Conservation (phyloP, 179 eudicot genomes). For the Beta macrorhiza region DNA sequence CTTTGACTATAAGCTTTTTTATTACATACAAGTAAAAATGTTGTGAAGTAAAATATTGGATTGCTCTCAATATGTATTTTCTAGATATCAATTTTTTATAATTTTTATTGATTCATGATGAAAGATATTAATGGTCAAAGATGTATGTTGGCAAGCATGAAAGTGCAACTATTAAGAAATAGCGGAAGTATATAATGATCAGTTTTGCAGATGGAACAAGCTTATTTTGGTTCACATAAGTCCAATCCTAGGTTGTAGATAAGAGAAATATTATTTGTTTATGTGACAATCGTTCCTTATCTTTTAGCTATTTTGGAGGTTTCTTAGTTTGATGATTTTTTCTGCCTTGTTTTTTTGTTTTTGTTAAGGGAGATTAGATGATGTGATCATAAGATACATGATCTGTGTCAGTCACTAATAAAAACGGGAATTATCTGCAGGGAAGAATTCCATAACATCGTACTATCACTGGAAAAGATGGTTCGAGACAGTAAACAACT, state of each 20-base stretch:
- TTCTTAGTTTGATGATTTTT: not conserved
- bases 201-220: not conserved
- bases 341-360: not conserved
- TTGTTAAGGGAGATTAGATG: not conserved
- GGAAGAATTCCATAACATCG: slow-evolving; percentile 61
- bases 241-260: not conserved
- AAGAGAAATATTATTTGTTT: not conserved
- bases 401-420: not conserved
- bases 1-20: too few species aligned
- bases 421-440: slow-evolving; percentile 29
- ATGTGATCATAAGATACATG: not conserved
- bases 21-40: too few species aligned
- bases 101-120: too few species aligned
- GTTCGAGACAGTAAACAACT: slow-evolving; percentile 72
- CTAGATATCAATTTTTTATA: too few species aligned
- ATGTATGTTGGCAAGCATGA: too few species aligned
- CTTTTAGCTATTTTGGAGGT: not conserved
- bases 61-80: too few species aligned
- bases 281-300: not conserved
- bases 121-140: too few species aligned
- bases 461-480: slow-evolving; percentile 58
- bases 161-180: too few species aligned
- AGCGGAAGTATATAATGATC: too few species aligned
- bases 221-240: not conserved
- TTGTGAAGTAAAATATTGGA: too few species aligned